Percentiles rank a stretch among this genome's conserved stretches.
These are phyloP conservation scores for Didymella segeticola DNA, from an alignment of 2,329 filamentous ascomycete species.

Conservation along the genomic window DNA sequence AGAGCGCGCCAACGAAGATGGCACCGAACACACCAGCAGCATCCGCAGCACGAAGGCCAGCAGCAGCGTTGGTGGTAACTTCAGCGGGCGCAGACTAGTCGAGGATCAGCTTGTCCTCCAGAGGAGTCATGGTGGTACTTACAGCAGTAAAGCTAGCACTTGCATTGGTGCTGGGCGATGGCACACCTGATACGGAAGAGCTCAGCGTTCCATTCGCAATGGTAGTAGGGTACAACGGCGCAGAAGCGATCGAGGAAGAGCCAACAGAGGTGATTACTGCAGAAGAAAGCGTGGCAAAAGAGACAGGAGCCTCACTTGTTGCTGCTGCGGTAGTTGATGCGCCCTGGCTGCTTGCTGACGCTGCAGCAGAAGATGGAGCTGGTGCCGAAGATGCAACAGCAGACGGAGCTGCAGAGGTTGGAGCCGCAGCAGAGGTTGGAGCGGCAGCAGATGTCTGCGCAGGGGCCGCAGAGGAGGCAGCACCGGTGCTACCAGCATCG, in stretches of 20 bases:
- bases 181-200: slow-evolving; percentile 5
- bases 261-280: neutral
- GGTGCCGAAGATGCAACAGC: slow-evolving; percentile 3
- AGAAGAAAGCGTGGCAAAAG: slow-evolving; percentile 1
- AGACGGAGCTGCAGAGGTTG: neutral
- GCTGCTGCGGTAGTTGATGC: neutral
- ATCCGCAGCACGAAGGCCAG: slow-evolving; percentile 4
- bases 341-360: neutral
- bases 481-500: slow-evolving; percentile 16
- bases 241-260: neutral
- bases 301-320: slow-evolving; percentile 9
- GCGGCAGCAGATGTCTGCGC: slow-evolving; percentile 14
- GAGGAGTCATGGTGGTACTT: neutral
- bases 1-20: slow-evolving; percentile 23
- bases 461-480: slow-evolving; percentile 13
- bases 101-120: neutral
- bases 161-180: slow-evolving; percentile 18
- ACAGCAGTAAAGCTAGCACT: slow-evolving; percentile 25
- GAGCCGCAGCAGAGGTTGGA: slow-evolving; percentile 10
- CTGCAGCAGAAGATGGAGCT: slow-evolving; percentile 7
- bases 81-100: slow-evolving; percentile 24
- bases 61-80: slow-evolving; percentile 26
- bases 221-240: neutral
- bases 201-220: slow-evolving; percentile 11
- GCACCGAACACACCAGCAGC: slow-evolving; percentile 24